Evolutionary conservation across 2,329 filamentous ascomycete genomes (phyloP), one percentile per base, ranked within the genome.

Genomic region (Colletotrichum kahawae): DNA sequence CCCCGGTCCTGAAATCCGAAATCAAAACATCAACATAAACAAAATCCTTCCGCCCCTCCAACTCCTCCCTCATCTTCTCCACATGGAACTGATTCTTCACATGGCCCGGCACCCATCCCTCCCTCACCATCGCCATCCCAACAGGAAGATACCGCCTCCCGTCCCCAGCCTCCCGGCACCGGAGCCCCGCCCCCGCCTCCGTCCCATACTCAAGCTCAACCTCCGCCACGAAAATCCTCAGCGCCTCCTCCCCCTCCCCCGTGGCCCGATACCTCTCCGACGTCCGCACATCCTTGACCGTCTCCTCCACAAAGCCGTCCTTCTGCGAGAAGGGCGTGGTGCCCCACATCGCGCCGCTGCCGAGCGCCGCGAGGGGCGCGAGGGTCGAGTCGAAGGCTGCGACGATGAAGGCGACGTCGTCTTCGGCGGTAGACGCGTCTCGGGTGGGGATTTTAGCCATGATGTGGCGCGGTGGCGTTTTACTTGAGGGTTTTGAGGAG

Each of bases 371-470:
- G 60, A 83, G 79, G 68, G 80, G 77, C 62, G 80, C 78, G 48
- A 84, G 62, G 10, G 78, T 79, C 12, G 80, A 82, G 74, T 82
- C 79, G 77, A 82, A 82, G 62, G 80, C 81, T 31, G 78, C 77
- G 34, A 80, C 70, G 56, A 83, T 80, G 78, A 82, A 82, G 36
- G 78, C 70, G 67, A 77, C 77, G 75, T 83, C 82, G 38, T 78
- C 70, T n/a, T 72, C 76, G 51, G 72, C 70, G 38, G 68, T 67
- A 24, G 67, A 70, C 24, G 77, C 79, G 34, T 81, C 76, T 34
- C 81, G 79, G 38, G 82, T 75, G 66, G 66, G 70, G 66, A 82
- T 27, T n/a, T 48, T 34, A 1, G 27, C 16, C 56, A 29, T 38
- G 4, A 4, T 38, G 36, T 2, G n/a, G 5, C 10, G 8, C 21